Evolutionary conservation across 768 basidiomycete genomes (phyloP), one percentile per base, ranked within the genome.

Genomic region (Serendipita indica): DNA sequence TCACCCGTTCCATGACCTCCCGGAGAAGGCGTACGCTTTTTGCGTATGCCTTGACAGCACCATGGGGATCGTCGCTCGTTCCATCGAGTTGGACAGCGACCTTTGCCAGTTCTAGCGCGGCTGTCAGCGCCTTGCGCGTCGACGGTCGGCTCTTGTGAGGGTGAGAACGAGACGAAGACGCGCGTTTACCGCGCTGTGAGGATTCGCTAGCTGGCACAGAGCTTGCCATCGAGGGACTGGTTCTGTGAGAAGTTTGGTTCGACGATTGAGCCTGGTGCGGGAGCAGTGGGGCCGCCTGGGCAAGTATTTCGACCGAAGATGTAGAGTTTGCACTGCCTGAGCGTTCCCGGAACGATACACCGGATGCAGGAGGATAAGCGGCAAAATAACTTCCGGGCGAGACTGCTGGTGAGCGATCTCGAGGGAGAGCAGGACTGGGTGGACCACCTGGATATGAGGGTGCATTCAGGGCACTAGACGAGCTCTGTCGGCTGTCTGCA

Each of bases 1-100:
- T 77, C 1, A 93, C 91, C 37, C 89, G 75, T 65, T 89, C 86
- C 91, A 94, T 94, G 57, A 94, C 91, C 69, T 90, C 87, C 65
- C 84, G 87, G 28, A 94, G 75, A 27, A 94, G 75, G 39, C 85
- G 80, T 39, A 94, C 91, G 65, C 86, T 88, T 68, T 81, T 83
- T 12, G 82, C 83, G 68, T 94, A 94, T 0, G 91, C 91, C 49
- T 82, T 73, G n/a, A 94, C 86, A 2, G 91, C 91, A 34, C 83
- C 87, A 64, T 86, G 79, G 14, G 89, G 89, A 64, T 91, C 86
- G 68, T 92, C 86, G 62, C 89, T 90, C 14, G 83, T 86, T 3
- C 85, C 80, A 67, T 94, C 91, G 33, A 92, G 80, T 64, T 82
- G 80, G 39, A 94, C 91, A 6, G 91, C 91, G 69, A 90, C 86